Conservation (phyloP, 2,329 filamentous ascomycete genomes). For the Aureobasidium sp. region DNA sequence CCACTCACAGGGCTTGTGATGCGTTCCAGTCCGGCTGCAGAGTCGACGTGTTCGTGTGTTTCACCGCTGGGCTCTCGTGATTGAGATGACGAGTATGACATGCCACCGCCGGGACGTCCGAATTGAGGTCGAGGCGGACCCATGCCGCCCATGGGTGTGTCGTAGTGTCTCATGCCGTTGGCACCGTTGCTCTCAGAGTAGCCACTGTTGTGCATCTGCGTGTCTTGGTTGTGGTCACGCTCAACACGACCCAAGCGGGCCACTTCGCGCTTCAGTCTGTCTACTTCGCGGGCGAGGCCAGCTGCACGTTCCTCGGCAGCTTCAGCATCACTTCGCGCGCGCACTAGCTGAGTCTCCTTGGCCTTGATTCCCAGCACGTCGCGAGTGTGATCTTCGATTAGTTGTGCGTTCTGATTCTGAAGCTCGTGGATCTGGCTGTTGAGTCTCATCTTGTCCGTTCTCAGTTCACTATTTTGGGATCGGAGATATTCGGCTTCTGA, state of each 20-base stretch:
- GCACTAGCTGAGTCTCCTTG: conserved; percentile 93
- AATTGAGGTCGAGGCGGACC: conserved; percentile 4
- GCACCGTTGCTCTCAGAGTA: conserved; percentile 16
- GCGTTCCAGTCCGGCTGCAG: conserved; percentile 6
- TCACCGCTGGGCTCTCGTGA: conserved; percentile 12
- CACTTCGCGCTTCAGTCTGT: conserved; percentile 83
- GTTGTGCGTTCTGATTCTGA: conserved; percentile 90
- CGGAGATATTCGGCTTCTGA: conserved; percentile 72
- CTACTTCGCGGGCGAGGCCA: conserved; percentile 77
- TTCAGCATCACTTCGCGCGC: conserved; percentile 83
- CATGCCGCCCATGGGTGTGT: conserved; percentile 3
- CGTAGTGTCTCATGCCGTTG: conserved; percentile 17
- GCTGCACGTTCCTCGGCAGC: conserved; percentile 81
- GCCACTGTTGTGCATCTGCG: conserved; percentile 12
- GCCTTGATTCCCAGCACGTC: conserved; percentile 93
- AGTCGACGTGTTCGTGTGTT: conserved; percentile 38
- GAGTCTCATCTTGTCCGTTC: conserved; percentile 73
- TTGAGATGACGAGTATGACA: conserved; percentile 9
- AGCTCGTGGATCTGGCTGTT: conserved; percentile 86
- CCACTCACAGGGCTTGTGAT: conserved; percentile 6
- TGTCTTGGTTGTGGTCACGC: conserved; percentile 2
- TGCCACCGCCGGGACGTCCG: neutral
- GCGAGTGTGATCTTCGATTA: conserved; percentile 95
- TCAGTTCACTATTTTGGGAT: conserved; percentile 70
- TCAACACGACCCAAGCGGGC: conserved; percentile 1